These are phyloP conservation scores for Suhomyces xylopsoci DNA, from an alignment of 805 yeast species.

Conservation along the genomic window DNA sequence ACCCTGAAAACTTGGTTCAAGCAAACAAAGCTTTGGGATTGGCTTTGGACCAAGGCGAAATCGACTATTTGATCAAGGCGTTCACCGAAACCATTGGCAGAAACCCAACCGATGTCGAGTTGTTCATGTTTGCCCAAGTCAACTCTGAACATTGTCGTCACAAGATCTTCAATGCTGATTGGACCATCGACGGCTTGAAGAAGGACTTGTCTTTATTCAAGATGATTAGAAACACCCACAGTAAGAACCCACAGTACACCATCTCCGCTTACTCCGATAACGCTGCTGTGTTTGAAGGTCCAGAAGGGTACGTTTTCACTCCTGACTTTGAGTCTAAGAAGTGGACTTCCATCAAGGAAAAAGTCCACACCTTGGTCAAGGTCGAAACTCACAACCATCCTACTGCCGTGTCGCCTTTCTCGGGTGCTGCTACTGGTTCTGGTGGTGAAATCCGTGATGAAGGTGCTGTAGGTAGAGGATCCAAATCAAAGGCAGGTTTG, in stretches of 20 bases:
- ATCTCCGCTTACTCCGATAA: slow-evolving; percentile 95
- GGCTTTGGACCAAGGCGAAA: slow-evolving; percentile 94
- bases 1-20: slow-evolving; percentile 55
- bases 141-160: slow-evolving; percentile 99
- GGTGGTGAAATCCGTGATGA: slow-evolving; percentile 99
- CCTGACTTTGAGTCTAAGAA: slow-evolving; percentile 71
- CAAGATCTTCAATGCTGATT: slow-evolving; percentile 96
- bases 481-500: slow-evolving; percentile 94
- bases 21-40: slow-evolving; percentile 86
- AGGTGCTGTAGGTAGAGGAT: slow-evolving; percentile 99
- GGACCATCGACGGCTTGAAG: slow-evolving; percentile 86
- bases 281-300: slow-evolving; percentile 92
- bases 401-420: slow-evolving; percentile 97
- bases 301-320: slow-evolving; percentile 70
- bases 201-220: slow-evolving; percentile 77
- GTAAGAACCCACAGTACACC: slow-evolving; percentile 73
- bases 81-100: slow-evolving; percentile 73
- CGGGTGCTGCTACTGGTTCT: slow-evolving; percentile 99
- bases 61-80: slow-evolving; percentile 79
- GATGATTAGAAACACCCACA: slow-evolving; percentile 95
- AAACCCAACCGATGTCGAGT: slow-evolving; percentile 96
- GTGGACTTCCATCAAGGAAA: slow-evolving; percentile 75
- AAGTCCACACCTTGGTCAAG: slow-evolving; percentile 84
- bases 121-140: slow-evolving; percentile 99
- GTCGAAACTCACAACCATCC: slow-evolving; percentile 99